Conservation (phyloP, 768 basidiomycete genomes). For the Hygrocybe punicea region DNA sequence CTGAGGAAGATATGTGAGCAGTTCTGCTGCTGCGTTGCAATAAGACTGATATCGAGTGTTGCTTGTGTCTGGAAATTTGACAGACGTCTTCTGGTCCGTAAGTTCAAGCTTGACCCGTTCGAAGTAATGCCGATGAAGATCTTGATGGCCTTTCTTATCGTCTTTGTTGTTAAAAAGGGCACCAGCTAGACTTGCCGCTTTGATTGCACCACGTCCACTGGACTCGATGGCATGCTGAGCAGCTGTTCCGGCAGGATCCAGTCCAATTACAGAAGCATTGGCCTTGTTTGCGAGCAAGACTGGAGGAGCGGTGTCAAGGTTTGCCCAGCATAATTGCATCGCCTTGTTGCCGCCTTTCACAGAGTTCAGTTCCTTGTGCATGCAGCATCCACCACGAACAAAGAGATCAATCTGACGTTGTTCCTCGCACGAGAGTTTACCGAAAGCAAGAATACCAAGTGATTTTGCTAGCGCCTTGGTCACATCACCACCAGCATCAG, state of each 20-base stretch:
- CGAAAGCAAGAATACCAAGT: too few relatives aligned
- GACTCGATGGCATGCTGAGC: slow-evolving; percentile 14
- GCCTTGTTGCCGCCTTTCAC: slow-evolving; percentile 28
- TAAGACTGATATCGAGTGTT: slow-evolving; percentile 37
- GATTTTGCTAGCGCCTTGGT: too few relatives aligned
- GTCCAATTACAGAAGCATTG: slow-evolving; percentile 23
- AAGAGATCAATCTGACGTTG: slow-evolving; percentile 23
- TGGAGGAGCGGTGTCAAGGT: slow-evolving; percentile 17
- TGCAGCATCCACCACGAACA: slow-evolving; percentile 37
- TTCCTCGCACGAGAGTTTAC: too few relatives aligned
- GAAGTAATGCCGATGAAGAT: slow-evolving; percentile 33
- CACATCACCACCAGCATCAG: too few relatives aligned
- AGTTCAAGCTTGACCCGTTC: slow-evolving; percentile 23
- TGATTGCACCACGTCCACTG: slow-evolving; percentile 23
- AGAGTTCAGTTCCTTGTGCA: slow-evolving; percentile 40
- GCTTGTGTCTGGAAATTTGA: slow-evolving; percentile 34
- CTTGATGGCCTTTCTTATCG: slow-evolving; percentile 17
- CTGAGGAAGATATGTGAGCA: slow-evolving; percentile 22
- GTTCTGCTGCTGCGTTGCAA: slow-evolving; percentile 23
- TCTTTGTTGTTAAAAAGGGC: slow-evolving; percentile 35
- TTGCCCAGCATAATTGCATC: slow-evolving; percentile 30
- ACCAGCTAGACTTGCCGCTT: slow-evolving; percentile 26
- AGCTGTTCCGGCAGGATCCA: slow-evolving; percentile 5
- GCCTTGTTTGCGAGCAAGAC: slow-evolving; percentile 27
- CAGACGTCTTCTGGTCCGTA: slow-evolving; percentile 12